Percentiles rank a stretch among this genome's conserved stretches.
These are phyloP conservation scores for Elongisporangium anandrum DNA, from an alignment of 352 stramenopile species.

Conservation along the genomic window DNA sequence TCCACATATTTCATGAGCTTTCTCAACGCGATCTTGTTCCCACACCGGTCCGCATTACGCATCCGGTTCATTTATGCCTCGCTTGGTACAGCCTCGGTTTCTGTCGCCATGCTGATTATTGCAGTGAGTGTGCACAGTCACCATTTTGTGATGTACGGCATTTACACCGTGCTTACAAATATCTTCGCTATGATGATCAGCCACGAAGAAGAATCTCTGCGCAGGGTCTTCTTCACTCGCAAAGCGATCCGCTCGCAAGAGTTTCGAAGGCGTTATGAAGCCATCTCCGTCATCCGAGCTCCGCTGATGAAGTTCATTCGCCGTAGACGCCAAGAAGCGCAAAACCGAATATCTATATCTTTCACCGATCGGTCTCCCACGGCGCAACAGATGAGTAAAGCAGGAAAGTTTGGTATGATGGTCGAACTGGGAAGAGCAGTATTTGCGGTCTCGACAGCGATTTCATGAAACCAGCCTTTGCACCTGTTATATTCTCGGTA, in stretches of 20 bases:
- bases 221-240: constrained; percentile 39
- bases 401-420: neutral
- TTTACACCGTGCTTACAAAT: constrained; percentile 24
- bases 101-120: constrained; percentile 4
- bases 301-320: neutral
- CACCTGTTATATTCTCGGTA: no score
- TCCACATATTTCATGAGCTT: constrained; percentile 38
- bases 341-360: neutral
- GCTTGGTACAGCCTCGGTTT: constrained; percentile 11
- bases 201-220: constrained; percentile 43
- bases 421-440: neutral
- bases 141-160: constrained; percentile 18
- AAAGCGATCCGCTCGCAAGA: constrained; percentile 35
- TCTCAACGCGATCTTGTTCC: constrained; percentile 37
- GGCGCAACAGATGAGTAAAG: neutral
- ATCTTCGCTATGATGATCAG: constrained; percentile 39
- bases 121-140: constrained; percentile 4
- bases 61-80: constrained; percentile 34
- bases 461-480: neutral
- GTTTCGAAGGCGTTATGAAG: constrained; percentile 25
- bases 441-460: neutral
- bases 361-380: neutral
- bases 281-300: constrained; percentile 7
- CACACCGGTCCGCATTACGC: constrained; percentile 34
- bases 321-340: neutral